Base-by-base conservation (phyloP, 139 green algal genomes). In the Desmodesmus armatus region DNA sequence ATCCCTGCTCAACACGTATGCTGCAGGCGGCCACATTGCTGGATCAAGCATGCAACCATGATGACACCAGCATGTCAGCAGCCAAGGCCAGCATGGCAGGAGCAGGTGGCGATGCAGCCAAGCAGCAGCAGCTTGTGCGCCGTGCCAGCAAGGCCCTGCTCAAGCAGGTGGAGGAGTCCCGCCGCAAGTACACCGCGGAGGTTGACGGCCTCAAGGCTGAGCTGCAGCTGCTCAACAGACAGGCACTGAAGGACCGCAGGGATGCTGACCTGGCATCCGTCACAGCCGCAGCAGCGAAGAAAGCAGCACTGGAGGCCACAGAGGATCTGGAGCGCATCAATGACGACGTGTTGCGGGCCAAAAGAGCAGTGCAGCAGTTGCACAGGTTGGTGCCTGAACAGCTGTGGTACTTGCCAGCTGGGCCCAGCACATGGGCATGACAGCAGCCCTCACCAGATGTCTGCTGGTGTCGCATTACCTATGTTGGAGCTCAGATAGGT, bases 21-120 rank as follows among this genome's bases (percentile, higher is more conserved):
- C 70, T 86, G 47, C 87, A 94, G 82, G 77, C 91, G 37, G 81
- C 81, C 15, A 62, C 37, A 33, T 63, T 95, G 23, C 70, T 90
- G 21, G 79, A 80, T 33, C 76, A 82, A 29, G 55, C 37, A 5
- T 71, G 19, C 33, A 39, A 7, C 7, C 2, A 5, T 21, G 72
- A 37, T 19, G 76, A 71, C 9, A 39, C 53, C 90, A 51, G 87
- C 91, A 74, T 73, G 31, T 27, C 62, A 66, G 27, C 43, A 70
- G 39, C n/a, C 71, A 71, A 47, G 27, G 19, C 71, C 41, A 79
- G 40, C n/a, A n/a, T n/a, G n/a, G n/a, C 41, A 80, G 49, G 73
- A 35, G 25, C 47, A 80, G 69, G 69, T 55, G 67, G 35, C 51
- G 76, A 60, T 47, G 70, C 66, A 53, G 35, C 25, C 31, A 43